These are phyloP conservation scores for Atkinsonella hypoxylon DNA, from an alignment of 2,329 filamentous ascomycete species.

Conservation along the genomic window DNA sequence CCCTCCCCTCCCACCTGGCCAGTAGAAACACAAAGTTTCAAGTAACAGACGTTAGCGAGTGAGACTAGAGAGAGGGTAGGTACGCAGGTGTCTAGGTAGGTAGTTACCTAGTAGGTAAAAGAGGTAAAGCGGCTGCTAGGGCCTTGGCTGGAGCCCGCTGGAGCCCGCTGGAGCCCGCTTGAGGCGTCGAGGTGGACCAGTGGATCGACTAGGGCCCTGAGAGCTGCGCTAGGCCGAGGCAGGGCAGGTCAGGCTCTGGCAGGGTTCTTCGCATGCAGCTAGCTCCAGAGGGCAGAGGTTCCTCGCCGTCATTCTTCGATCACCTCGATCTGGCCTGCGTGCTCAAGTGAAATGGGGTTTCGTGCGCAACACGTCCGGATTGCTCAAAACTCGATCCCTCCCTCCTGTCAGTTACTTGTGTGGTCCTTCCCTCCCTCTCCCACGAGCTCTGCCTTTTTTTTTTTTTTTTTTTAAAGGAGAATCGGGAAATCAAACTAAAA, in stretches of 20 bases:
- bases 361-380: slow-evolving; percentile 18
- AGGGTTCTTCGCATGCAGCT: slow-evolving; percentile 7
- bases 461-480: too few relatives aligned
- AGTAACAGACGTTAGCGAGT: neutral
- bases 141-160: neutral
- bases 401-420: slow-evolving; percentile 11
- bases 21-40: too few relatives aligned
- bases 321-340: slow-evolving; percentile 17
- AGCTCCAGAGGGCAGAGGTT: slow-evolving; percentile 1
- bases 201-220: slow-evolving; percentile 7
- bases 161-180: too few relatives aligned
- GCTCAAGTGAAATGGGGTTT: slow-evolving; percentile 13
- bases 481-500: too few relatives aligned
- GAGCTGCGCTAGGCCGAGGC: slow-evolving; percentile 7
- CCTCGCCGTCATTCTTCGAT: slow-evolving; percentile 18
- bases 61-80: neutral
- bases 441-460: neutral
- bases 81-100: too few relatives aligned
- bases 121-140: neutral
- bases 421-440: neutral
- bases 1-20: too few relatives aligned
- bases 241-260: slow-evolving; percentile 6
- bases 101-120: neutral
- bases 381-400: slow-evolving; percentile 18
- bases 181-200: too few relatives aligned